Conservation (phyloP, 2,329 filamentous ascomycete genomes). For the Exophiala xenobiotica region DNA sequence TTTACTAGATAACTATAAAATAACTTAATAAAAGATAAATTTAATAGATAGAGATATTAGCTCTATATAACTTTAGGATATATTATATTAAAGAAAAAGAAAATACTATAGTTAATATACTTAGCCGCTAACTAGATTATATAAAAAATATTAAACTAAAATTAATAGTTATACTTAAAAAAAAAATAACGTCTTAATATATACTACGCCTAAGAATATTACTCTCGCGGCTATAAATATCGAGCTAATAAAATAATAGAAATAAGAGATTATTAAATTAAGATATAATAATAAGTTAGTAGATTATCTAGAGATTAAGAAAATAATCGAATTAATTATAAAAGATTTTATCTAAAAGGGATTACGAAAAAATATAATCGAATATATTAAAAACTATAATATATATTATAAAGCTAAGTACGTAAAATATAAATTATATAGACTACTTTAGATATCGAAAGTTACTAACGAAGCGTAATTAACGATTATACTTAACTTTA, state of each 20-base stretch:
- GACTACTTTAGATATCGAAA: background rate
- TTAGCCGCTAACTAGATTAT: conserved; percentile 19
- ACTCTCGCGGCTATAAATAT: conserved; percentile 1
- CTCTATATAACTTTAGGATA: conserved; percentile 19
- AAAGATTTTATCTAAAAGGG: conserved; percentile 8
- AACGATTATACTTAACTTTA: conserved; percentile 9
- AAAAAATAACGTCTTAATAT: too few relatives aligned
- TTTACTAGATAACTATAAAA: conserved; percentile 19
- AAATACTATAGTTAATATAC: conserved; percentile 9
- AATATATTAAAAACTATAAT: conserved; percentile 13
- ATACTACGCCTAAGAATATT: background rate
- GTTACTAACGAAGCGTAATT: background rate
- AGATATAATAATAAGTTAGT: conserved; percentile 7
- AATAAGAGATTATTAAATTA: conserved; percentile 6
- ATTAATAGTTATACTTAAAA: conserved; percentile 3
- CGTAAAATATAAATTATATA: conserved; percentile 11
- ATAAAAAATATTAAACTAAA: conserved; percentile 6
- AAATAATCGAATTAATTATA: conserved; percentile 18
- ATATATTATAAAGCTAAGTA: conserved; percentile 10
- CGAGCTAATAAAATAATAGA: conserved; percentile 2
- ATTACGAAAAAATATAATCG: conserved; percentile 11
- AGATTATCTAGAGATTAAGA: conserved; percentile 14
- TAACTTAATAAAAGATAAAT: conserved; percentile 11
- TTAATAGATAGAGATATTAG: conserved; percentile 12
- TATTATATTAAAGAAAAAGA: conserved; percentile 17